Percentiles rank a stretch among this genome's conserved stretches.
Conservation (phyloP, 306 rosid genomes). For the Calophaca sinica region DNA sequence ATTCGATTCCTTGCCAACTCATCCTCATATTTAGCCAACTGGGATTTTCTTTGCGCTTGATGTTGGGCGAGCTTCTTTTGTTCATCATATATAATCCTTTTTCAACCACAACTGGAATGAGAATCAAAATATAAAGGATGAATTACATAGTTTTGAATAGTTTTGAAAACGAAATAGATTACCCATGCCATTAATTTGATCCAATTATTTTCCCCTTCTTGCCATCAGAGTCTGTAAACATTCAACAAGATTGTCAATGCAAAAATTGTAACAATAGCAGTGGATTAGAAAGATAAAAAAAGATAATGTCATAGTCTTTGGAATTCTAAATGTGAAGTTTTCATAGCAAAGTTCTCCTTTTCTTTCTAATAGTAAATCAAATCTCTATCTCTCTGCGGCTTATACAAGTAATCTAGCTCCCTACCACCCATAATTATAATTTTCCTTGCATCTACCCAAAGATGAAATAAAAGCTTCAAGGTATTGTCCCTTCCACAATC, state of each 20-base stretch:
- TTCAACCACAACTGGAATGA: conserved; percentile 35
- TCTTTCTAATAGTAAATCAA: background rate
- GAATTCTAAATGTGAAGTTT: background rate
- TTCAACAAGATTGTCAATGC: no score
- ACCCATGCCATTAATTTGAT: no score
- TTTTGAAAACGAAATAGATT: no score
- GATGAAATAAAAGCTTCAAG: background rate
- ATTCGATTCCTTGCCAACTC: conserved; percentile 92
- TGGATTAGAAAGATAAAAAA: no score
- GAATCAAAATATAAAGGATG: no score
- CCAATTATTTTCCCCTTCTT: no score
- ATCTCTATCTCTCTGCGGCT: background rate
- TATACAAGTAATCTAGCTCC: background rate
- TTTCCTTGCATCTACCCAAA: background rate
- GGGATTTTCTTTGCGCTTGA: conserved; percentile 93
- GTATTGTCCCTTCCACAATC: no score
- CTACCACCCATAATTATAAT: no score
- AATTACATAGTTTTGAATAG: no score
- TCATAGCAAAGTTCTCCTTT: background rate
- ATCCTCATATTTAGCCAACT: conserved; percentile 90
- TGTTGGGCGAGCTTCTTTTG: conserved; percentile 92
- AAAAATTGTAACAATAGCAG: no score
- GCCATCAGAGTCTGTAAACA: no score
- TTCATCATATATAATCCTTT: conserved; percentile 88
- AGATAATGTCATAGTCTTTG: background rate